phyloP scores from a whole-genome alignment of 1,284 basidiomycete genomes.

The Ganoderma leucocontextum region DNA sequence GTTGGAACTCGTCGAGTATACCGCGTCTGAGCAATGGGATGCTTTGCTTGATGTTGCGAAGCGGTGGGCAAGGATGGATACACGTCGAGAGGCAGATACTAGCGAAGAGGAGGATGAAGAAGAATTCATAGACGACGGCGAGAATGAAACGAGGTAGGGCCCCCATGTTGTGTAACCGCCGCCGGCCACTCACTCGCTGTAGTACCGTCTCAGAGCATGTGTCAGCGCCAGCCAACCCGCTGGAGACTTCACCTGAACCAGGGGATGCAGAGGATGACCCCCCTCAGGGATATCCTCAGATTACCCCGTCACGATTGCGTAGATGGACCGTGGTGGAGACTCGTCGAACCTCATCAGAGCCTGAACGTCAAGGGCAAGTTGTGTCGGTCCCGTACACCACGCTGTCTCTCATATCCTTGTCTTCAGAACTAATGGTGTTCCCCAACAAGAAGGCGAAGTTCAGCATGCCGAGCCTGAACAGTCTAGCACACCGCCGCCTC shows the following conservation, averaged over 20 bases:
- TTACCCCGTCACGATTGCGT: constrained; percentile 17
- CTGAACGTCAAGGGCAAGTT: background rate
- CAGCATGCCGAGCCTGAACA: no score
- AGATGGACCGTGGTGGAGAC: constrained; percentile 14
- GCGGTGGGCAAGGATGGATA: constrained; percentile 50
- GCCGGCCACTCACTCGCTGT: background rate
- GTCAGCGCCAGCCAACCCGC: constrained; percentile 1
- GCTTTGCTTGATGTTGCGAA: constrained; percentile 51
- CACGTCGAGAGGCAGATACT: constrained; percentile 45
- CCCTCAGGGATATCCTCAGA: background rate
- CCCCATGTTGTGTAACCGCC: no score
- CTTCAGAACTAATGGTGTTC: no score
- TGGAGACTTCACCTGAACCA: constrained; percentile 26
- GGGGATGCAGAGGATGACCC: background rate
- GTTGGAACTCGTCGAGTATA: constrained; percentile 50
- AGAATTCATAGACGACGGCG: constrained; percentile 6
- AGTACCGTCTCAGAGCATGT: constrained; percentile 20
- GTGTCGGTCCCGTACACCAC: no score
- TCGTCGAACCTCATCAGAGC: constrained; percentile 7
- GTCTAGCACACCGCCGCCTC: no score
- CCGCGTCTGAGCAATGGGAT: constrained; percentile 59
- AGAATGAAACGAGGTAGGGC: constrained; percentile 4
- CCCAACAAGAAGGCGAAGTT: no score
- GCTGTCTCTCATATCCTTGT: no score
- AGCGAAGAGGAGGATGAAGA: constrained; percentile 50